Evolutionary conservation across 2,329 filamentous ascomycete species (phyloP).

Genomic region (Chlorencoelia australis): DNA sequence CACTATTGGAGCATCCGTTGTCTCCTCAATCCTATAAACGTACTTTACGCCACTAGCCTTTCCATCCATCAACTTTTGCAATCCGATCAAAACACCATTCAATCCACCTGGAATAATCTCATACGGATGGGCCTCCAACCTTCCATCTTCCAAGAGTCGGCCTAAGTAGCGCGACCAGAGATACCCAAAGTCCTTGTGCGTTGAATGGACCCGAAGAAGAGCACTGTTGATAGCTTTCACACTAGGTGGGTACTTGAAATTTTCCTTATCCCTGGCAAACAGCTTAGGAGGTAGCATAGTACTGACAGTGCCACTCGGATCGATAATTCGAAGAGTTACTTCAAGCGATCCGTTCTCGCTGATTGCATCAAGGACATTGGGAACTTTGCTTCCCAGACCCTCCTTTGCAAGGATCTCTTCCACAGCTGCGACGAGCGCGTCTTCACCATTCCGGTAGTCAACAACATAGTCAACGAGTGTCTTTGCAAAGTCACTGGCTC

Average conservation of each 20-base stretch:
- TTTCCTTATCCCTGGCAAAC: slow-evolving; percentile 6
- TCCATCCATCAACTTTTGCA: slow-evolving; percentile 46
- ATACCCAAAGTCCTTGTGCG: slow-evolving; percentile 9
- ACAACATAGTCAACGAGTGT: slow-evolving; percentile 41
- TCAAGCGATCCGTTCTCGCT: slow-evolving; percentile 11
- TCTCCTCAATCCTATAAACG: slow-evolving; percentile 34
- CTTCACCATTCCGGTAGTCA: slow-evolving; percentile 42
- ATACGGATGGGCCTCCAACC: slow-evolving; percentile 37
- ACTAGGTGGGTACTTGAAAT: slow-evolving; percentile 4
- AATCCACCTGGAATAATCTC: slow-evolving; percentile 40
- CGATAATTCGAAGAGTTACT: slow-evolving; percentile 6
- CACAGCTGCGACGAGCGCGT: slow-evolving; percentile 26
- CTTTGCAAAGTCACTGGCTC: slow-evolving; percentile 36
- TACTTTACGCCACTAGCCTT: slow-evolving; percentile 55
- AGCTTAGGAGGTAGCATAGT: slow-evolving; percentile 7
- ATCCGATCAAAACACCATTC: slow-evolving; percentile 35
- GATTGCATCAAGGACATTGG: slow-evolving; percentile 17
- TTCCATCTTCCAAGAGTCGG: slow-evolving; percentile 36
- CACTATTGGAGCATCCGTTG: no score
- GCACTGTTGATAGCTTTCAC: slow-evolving; percentile 4
- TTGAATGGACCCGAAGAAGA: slow-evolving; percentile 2
- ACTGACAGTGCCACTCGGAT: slow-evolving; percentile 5
- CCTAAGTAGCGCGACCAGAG: slow-evolving; percentile 8
- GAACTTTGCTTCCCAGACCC: slow-evolving; percentile 5
- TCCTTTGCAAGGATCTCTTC: slow-evolving; percentile 9